Evolutionary conservation across 257 asterid genomes (phyloP).

Genomic region (Echites panduratus): DNA sequence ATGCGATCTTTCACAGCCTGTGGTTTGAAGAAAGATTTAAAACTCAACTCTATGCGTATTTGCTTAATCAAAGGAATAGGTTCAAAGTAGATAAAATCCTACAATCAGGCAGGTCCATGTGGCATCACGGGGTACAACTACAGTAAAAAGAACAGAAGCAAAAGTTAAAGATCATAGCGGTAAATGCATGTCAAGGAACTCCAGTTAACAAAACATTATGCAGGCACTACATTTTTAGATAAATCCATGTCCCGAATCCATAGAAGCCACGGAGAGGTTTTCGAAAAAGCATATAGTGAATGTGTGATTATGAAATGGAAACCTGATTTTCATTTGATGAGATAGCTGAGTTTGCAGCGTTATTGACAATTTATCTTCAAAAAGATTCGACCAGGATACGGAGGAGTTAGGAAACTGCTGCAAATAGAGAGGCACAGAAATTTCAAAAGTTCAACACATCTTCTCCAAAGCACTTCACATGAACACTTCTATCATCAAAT

Average conservation of each 20-base stretch:
- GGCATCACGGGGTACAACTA: neutral
- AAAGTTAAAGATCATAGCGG: neutral
- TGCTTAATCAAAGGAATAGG: neutral
- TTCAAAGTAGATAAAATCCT: neutral
- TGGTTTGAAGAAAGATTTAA: conserved; percentile 24
- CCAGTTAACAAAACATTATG: neutral
- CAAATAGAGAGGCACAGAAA: neutral
- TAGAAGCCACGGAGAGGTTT: neutral
- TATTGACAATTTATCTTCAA: neutral
- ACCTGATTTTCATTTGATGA: neutral
- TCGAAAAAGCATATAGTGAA: neutral
- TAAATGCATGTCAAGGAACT: neutral
- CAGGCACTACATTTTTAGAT: neutral
- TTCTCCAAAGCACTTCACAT: neutral
- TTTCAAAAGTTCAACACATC: neutral
- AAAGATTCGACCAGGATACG: neutral
- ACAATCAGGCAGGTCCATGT: neutral
- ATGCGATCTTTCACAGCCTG: conserved; percentile 82
- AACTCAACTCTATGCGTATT: neutral
- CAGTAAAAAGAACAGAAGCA: neutral
- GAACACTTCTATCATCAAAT: neutral
- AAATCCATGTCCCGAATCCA: neutral
- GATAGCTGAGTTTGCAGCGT: neutral
- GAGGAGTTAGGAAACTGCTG: neutral
- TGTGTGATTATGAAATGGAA: neutral